Evolutionary conservation across 495 filamentous ascomycete species (phyloP).

Genomic region (Tetracladium marchalianum): DNA sequence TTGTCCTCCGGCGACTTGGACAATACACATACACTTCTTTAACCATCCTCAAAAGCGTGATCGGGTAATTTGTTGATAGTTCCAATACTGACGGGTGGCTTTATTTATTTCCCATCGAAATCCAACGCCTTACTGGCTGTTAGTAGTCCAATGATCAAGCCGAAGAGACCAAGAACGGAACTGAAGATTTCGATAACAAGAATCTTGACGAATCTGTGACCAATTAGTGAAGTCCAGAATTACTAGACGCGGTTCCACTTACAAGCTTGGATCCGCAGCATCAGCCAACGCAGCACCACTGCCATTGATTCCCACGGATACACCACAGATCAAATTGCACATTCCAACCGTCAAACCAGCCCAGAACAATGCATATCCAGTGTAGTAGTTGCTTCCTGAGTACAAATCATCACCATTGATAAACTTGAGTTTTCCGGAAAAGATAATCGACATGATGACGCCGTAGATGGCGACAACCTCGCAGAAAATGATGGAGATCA

Average conservation of each 20-base stretch:
- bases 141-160: slow-evolving; percentile 87
- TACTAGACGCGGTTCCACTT: slow-evolving; percentile 27
- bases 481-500: slow-evolving; percentile 99
- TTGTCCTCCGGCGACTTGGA: background rate
- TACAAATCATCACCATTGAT: slow-evolving; percentile 43
- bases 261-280: slow-evolving; percentile 88
- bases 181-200: slow-evolving; percentile 99
- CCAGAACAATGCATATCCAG: slow-evolving; percentile 97
- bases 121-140: slow-evolving; percentile 71
- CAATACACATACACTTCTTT: slow-evolving; percentile 11
- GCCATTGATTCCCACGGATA: slow-evolving; percentile 96
- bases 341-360: slow-evolving; percentile 83
- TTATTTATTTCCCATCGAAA: slow-evolving; percentile 32
- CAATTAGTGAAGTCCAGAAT: slow-evolving; percentile 13
- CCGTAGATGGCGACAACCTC: slow-evolving; percentile 99
- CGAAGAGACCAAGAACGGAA: slow-evolving; percentile 95
- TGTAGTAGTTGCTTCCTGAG: slow-evolving; percentile 71
- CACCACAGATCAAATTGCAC: slow-evolving; percentile 92
- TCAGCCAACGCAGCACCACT: slow-evolving; percentile 93
- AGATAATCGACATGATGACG: slow-evolving; percentile 98
- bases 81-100: background rate
- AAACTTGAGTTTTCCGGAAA: slow-evolving; percentile 70
- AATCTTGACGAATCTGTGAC: slow-evolving; percentile 85
- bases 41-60: background rate
- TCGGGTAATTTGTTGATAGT: background rate